Evolutionary conservation across 2,329 filamentous ascomycete species (phyloP).

Genomic region (Fusarium algeriense): DNA sequence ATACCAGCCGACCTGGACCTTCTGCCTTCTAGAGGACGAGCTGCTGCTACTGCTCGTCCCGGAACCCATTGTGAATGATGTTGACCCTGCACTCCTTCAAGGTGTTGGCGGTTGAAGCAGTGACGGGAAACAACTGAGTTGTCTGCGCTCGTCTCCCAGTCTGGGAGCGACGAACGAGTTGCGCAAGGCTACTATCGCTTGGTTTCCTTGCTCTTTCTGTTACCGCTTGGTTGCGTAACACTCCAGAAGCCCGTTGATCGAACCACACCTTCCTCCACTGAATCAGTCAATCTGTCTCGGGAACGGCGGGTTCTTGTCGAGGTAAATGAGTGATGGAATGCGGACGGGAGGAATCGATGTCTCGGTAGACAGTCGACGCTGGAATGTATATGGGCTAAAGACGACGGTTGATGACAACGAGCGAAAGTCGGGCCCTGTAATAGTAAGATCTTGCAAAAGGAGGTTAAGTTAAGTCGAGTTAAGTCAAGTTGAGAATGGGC

Average conservation of each 20-base stretch:
- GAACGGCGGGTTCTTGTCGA: constrained; percentile 15
- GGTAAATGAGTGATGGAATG: constrained; percentile 38
- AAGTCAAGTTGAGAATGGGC: constrained; percentile 15
- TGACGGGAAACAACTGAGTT: constrained; percentile 27
- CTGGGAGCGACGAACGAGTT: constrained; percentile 43
- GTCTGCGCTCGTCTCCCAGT: constrained; percentile 43
- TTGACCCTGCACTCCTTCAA: constrained; percentile 36
- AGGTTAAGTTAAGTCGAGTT: constrained; percentile 15
- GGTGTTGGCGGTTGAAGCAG: constrained; percentile 15
- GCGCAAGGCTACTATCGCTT: constrained; percentile 15
- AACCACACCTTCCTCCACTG: constrained; percentile 15
- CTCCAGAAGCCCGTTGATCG: constrained; percentile 2
- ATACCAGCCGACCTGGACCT: constrained; percentile 63
- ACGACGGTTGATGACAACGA: constrained; percentile 44
- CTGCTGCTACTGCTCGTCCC: constrained; percentile 44
- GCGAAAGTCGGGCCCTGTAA: constrained; percentile 44
- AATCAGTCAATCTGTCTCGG: constrained; percentile 39
- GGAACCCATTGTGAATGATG: constrained; percentile 42
- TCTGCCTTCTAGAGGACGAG: constrained; percentile 49
- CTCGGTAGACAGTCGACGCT: constrained; percentile 32
- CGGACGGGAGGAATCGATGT: constrained; percentile 29
- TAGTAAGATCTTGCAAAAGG: constrained; percentile 39
- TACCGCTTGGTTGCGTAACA: constrained; percentile 15
- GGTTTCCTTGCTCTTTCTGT: constrained; percentile 34
- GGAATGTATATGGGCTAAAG: constrained; percentile 40